These are phyloP conservation scores for Fusarium agapanthi DNA, from an alignment of 2,329 filamentous ascomycete genomes.

Conservation along the genomic window DNA sequence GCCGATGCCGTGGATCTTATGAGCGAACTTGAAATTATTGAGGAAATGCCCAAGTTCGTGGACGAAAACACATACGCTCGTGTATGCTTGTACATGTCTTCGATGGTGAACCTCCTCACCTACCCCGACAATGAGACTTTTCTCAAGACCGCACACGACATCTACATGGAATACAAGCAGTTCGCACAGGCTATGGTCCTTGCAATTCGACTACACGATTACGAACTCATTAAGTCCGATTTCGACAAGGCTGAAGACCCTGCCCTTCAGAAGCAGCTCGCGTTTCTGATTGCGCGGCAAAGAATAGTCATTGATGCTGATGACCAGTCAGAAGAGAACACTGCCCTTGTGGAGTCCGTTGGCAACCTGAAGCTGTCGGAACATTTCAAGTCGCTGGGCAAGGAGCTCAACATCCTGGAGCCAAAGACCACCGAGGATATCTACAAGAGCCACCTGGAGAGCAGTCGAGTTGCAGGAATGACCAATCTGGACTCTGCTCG, in stretches of 20 bases:
- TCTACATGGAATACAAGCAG: conserved; percentile 94
- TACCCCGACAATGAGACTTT: conserved; percentile 98
- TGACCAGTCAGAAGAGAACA: conserved; percentile 73
- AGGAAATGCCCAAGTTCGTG: conserved; percentile 85
- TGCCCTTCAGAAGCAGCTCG: conserved; percentile 89
- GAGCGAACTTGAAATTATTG: conserved; percentile 97
- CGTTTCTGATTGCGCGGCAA: conserved; percentile 91
- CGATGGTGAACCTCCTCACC: conserved; percentile 97
- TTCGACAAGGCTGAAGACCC: conserved; percentile 83
- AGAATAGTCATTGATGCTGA: conserved; percentile 81
- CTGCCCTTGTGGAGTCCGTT: conserved; percentile 81
- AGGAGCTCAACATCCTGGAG: conserved; percentile 96
- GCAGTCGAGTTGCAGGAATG: conserved; percentile 88
- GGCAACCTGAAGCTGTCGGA: conserved; percentile 89
- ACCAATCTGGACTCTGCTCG: conserved; percentile 95
- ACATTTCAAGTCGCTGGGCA: conserved; percentile 92
- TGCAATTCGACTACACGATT: conserved; percentile 91
- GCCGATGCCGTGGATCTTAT: conserved; percentile 97
- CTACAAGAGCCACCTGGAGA: conserved; percentile 98
- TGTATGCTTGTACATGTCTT: conserved; percentile 97
- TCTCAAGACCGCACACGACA: conserved; percentile 88
- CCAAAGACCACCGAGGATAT: conserved; percentile 98
- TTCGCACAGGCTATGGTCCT: conserved; percentile 92
- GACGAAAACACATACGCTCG: conserved; percentile 93
- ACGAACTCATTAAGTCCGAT: conserved; percentile 81